Base-by-base conservation (phyloP, 306 rosid genomes). In the Acacia crassicarpa region DNA sequence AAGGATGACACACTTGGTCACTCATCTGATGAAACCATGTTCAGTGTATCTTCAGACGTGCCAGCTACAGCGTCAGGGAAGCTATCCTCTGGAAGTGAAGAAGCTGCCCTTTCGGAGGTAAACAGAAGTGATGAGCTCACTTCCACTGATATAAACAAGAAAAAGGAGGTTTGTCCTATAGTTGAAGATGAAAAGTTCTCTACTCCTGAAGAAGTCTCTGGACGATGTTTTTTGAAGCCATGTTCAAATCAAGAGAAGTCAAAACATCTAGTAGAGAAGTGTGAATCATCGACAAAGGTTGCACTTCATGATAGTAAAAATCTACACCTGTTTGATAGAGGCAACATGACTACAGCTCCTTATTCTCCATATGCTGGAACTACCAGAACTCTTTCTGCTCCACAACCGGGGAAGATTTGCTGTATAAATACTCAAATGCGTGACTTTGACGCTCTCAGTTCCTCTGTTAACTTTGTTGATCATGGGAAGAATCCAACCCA, bases 1-100 rank as follows among this genome's bases (percentile, higher is more conserved):
- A 75, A 81, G 78, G 89, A 90, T 44, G 90, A 75, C 78, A 82
- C 85, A 79, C 84, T 90, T 81, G 83, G 90, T 77, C 85, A 58
- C 22, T 89, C 87, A 69, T 84, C 46, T 59, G 87, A 86, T 53
- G 80, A 82, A 61, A 73, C 77, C 46, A 78, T 15, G 70, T 75
- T 81, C 43, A 80, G 78, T 51, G 81, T 77, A 81, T 74, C 87
- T 74, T 86, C 89, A 32, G 89, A 88, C 53, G 40, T 71, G 15
- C 69, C 72, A 20, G 72, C 79, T 70, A 80, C 88, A 69, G 84
- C 87, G 71, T 70, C 85, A 14, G 91, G 81, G 82, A 85, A 74
- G 43, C 78, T 43, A 27, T 83, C 85, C 73, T 56, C 77, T 35
- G 90, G 75, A 79, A 84, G 78, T 78, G 80, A 83, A 72, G 84